phyloP scores from a whole-genome alignment of 495 filamentous ascomycete species.

The Trypethelium eluteriae region DNA sequence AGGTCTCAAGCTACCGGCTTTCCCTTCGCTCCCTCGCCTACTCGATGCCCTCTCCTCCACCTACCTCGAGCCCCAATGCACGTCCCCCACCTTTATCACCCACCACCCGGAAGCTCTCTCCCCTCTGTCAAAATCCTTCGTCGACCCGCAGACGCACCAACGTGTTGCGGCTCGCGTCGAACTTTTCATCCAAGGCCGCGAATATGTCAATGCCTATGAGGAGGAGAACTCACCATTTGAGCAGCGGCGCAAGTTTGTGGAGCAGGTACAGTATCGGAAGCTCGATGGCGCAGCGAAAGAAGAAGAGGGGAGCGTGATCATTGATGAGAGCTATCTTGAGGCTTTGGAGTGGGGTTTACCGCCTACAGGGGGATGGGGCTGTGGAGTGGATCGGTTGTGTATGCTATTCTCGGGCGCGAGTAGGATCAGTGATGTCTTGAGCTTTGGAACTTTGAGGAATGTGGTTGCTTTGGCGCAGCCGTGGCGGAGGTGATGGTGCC shows the following conservation, averaged over 20 bases:
- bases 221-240: constrained; percentile 91
- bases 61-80: constrained; percentile 68
- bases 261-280: constrained; percentile 44
- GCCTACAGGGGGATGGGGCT: constrained; percentile 93
- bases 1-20: constrained; percentile 44
- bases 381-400: constrained; percentile 77
- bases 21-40: constrained; percentile 64
- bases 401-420: constrained; percentile 77
- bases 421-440: constrained; percentile 72
- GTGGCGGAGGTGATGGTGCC: constrained; percentile 11
- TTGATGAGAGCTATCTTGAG: constrained; percentile 79
- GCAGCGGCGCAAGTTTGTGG: constrained; percentile 74
- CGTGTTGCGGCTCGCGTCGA: constrained; percentile 72
- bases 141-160: constrained; percentile 54
- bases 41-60: constrained; percentile 71
- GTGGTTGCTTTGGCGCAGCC: constrained; percentile 40
- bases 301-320: constrained; percentile 30
- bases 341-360: constrained; percentile 83
- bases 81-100: constrained; percentile 75
- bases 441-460: constrained; percentile 79
- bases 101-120: constrained; percentile 88
- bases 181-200: constrained; percentile 71
- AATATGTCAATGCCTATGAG: constrained; percentile 92
- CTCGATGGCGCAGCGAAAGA: constrained; percentile 14
- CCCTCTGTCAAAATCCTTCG: constrained; percentile 82